Conservation (phyloP, 805 yeast species). For the Metschnikowia kofuensis region DNA sequence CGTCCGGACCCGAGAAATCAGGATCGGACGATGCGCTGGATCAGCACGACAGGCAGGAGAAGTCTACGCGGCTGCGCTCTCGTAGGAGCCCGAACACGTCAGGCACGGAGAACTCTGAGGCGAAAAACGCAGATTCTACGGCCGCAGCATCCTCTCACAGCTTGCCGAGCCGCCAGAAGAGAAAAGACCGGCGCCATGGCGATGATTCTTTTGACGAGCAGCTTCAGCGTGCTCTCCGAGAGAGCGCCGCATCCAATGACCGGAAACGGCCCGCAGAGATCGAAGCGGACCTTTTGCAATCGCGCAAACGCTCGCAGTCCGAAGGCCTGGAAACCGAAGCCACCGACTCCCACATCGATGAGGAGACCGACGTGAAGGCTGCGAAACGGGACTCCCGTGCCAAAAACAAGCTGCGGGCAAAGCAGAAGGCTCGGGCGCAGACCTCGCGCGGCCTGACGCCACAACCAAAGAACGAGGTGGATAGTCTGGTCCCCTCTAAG, state of each 20-base stretch:
- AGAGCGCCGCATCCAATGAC: conserved; percentile 49
- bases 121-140: conserved; percentile 5
- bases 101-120: neutral
- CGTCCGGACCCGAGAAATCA: conserved; percentile 2
- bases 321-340: conserved; percentile 13
- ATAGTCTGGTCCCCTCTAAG: conserved; percentile 19
- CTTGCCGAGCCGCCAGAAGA: conserved; percentile 18
- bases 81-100: conserved; percentile 5
- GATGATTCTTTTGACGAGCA: conserved; percentile 40
- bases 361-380: conserved; percentile 8
- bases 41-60: conserved; percentile 10
- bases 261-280: conserved; percentile 14
- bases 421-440: neutral
- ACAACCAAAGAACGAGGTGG: conserved; percentile 3
- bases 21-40: conserved; percentile 5
- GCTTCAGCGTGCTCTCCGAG: conserved; percentile 50
- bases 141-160: conserved; percentile 13
- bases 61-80: conserved; percentile 11
- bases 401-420: conserved; percentile 10
- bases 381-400: conserved; percentile 9
- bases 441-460: conserved; percentile 9
- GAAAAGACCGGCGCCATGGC: conserved; percentile 34
- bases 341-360: conserved; percentile 13
- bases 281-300: no score
- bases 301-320: conserved; percentile 1